phyloP scores from a whole-genome alignment of 768 basidiomycete species.

The Ramaria sp. region DNA sequence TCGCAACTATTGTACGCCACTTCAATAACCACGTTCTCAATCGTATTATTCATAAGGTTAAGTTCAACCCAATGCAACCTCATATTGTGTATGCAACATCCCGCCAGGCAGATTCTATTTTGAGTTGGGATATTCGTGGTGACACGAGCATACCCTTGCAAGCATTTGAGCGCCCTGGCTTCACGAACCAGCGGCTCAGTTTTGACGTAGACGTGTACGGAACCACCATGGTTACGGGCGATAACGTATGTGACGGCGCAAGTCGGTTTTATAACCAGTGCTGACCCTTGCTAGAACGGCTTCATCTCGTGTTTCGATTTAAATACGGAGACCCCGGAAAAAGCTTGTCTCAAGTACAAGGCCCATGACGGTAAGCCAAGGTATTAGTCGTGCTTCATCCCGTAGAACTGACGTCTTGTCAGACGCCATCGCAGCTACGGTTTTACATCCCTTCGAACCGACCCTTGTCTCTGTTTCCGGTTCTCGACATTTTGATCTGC shows the following conservation, averaged over 20 bases:
- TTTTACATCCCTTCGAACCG: slow-evolving; percentile 59
- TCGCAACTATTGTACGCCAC: slow-evolving; percentile 7
- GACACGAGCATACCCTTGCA: slow-evolving; percentile 33
- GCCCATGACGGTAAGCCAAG: slow-evolving; percentile 45
- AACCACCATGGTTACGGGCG: slow-evolving; percentile 50
- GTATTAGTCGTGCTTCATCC: neutral
- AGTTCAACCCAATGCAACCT: slow-evolving; percentile 65
- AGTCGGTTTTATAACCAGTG: neutral
- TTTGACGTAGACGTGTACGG: slow-evolving; percentile 73
- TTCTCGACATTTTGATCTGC: slow-evolving; percentile 51
- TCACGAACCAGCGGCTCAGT: slow-evolving; percentile 65
- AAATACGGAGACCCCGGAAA: slow-evolving; percentile 8
- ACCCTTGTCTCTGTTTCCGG: slow-evolving; percentile 59
- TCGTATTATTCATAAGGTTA: slow-evolving; percentile 48
- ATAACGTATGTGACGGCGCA: slow-evolving; percentile 41
- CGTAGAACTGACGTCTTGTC: neutral
- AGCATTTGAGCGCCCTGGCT: slow-evolving; percentile 20
- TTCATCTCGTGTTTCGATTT: slow-evolving; percentile 50
- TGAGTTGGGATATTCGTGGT: slow-evolving; percentile 71
- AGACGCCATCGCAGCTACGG: slow-evolving; percentile 69
- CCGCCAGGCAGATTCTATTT: slow-evolving; percentile 49
- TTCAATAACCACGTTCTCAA: no score
- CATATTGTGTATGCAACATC: slow-evolving; percentile 73
- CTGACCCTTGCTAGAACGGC: slow-evolving; percentile 35
- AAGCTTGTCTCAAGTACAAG: slow-evolving; percentile 28